phyloP scores from a whole-genome alignment of 768 basidiomycete genomes.

The Phanerodontia chrysosporium region DNA sequence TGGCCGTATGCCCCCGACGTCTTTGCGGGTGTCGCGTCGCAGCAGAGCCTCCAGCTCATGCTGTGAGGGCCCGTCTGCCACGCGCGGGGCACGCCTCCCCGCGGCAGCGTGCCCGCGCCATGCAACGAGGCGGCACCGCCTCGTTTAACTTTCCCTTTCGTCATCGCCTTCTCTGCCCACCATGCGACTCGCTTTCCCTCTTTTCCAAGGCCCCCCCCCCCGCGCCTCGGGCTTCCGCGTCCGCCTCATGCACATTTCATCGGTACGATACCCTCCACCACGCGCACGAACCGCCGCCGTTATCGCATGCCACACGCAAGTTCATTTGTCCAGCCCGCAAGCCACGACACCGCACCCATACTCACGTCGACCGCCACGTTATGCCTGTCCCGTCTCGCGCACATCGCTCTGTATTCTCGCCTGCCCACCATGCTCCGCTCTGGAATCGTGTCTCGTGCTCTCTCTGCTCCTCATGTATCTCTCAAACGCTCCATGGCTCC shows the following conservation, averaged over 20 bases:
- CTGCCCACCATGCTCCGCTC: too few species aligned
- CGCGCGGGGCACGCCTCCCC: not conserved
- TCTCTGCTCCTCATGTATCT: too few species aligned
- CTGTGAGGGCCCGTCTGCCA: not conserved
- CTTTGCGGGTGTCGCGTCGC: not conserved
- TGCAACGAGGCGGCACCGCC: not conserved
- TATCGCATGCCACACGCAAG: not conserved
- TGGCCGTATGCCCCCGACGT: constrained; percentile 14
- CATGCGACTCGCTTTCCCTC: not conserved
- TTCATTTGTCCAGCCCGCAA: too few species aligned
- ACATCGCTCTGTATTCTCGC: too few species aligned
- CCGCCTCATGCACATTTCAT: not conserved
- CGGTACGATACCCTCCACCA: not conserved
- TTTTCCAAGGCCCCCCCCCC: not conserved
- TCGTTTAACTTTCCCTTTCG: not conserved
- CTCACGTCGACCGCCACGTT: too few species aligned
- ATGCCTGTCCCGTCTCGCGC: too few species aligned
- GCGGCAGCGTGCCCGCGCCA: not conserved
- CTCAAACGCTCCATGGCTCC: too few species aligned
- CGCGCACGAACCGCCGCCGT: not conserved
- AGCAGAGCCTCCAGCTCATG: constrained; percentile 7
- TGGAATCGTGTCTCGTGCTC: too few species aligned
- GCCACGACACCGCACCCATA: too few species aligned
- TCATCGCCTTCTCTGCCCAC: not conserved
- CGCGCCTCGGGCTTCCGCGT: not conserved